These are phyloP conservation scores for Fusarium heterosporum DNA, from an alignment of 2,329 filamentous ascomycete species.

Conservation along the genomic window DNA sequence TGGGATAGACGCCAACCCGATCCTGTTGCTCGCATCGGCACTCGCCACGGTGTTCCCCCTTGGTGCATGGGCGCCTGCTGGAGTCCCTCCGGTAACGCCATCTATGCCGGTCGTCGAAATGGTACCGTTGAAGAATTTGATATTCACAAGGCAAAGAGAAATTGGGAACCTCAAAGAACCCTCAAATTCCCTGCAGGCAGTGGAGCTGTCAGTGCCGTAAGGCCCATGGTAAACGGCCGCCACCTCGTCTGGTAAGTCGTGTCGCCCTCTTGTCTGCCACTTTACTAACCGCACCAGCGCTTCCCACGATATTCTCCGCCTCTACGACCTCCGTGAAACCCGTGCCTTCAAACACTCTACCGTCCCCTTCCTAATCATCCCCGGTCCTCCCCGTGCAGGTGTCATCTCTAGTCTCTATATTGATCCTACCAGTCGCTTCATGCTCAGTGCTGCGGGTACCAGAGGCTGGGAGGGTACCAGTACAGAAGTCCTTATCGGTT, in stretches of 20 bases:
- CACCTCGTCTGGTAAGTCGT: constrained; percentile 80
- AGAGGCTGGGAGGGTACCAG: constrained; percentile 92
- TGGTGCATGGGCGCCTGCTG: constrained; percentile 99
- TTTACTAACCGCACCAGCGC: constrained; percentile 66
- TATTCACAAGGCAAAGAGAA: constrained; percentile 76
- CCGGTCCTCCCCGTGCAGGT: constrained; percentile 83
- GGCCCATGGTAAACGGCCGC: constrained; percentile 90
- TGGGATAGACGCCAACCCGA: constrained; percentile 87
- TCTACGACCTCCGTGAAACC: constrained; percentile 86
- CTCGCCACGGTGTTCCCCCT: constrained; percentile 80
- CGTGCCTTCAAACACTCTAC: constrained; percentile 76
- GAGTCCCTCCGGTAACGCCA: constrained; percentile 94
- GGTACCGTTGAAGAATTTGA: constrained; percentile 95
- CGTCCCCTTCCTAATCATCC: constrained; percentile 95
- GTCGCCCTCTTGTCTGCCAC: background rate
- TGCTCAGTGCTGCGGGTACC: constrained; percentile 92
- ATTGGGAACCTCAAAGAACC: constrained; percentile 79
- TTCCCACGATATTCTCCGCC: constrained; percentile 89
- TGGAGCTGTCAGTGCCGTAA: constrained; percentile 87
- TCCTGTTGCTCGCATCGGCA: constrained; percentile 82
- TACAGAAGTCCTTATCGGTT: constrained; percentile 92
- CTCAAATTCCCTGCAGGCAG: constrained; percentile 92
- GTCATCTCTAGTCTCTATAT: constrained; percentile 89
- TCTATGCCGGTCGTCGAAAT: constrained; percentile 92
- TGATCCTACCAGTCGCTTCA: constrained; percentile 88